phyloP scores from a whole-genome alignment of 768 basidiomycete genomes.

The Austroboletus festivus region DNA sequence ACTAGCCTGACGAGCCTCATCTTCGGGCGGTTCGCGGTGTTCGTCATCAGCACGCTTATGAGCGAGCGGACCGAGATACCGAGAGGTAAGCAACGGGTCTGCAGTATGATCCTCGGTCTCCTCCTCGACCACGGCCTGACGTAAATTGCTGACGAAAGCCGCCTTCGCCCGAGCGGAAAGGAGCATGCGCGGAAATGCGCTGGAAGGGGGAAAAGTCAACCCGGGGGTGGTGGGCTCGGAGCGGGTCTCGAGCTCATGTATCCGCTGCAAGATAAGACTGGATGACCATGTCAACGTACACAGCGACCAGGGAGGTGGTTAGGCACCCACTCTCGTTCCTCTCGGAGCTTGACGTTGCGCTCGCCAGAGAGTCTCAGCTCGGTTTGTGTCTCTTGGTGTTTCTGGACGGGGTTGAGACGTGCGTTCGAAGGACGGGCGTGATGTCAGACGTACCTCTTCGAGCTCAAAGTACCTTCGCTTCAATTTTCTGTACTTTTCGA shows the following conservation, averaged over 20 bases:
- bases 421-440: neutral
- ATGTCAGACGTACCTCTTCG: conserved; percentile 54
- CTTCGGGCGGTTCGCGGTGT: conserved; percentile 39
- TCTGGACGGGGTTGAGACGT: conserved; percentile 33
- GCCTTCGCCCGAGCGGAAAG: conserved; percentile 41
- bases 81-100: conserved; percentile 46
- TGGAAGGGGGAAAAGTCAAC: conserved; percentile 38
- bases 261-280: conserved; percentile 57
- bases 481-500: conserved; percentile 62
- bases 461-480: conserved; percentile 67
- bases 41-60: conserved; percentile 46
- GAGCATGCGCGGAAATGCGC: conserved; percentile 49
- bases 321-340: conserved; percentile 58
- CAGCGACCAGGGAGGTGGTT: no score
- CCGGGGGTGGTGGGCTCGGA: conserved; percentile 30
- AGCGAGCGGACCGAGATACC: conserved; percentile 44
- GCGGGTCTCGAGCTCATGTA: conserved; percentile 55
- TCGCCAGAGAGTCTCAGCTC: conserved; percentile 61
- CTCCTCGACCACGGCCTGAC: conserved; percentile 45
- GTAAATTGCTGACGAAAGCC: conserved; percentile 46
- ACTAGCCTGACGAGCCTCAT: conserved; percentile 44
- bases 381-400: conserved; percentile 55
- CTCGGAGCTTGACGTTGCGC: conserved; percentile 57
- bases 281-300: no score
- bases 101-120: conserved; percentile 41